Evolutionary conservation across 2,329 filamentous ascomycete species (phyloP).

Genomic region (Dothideomycetidae sp.): DNA sequence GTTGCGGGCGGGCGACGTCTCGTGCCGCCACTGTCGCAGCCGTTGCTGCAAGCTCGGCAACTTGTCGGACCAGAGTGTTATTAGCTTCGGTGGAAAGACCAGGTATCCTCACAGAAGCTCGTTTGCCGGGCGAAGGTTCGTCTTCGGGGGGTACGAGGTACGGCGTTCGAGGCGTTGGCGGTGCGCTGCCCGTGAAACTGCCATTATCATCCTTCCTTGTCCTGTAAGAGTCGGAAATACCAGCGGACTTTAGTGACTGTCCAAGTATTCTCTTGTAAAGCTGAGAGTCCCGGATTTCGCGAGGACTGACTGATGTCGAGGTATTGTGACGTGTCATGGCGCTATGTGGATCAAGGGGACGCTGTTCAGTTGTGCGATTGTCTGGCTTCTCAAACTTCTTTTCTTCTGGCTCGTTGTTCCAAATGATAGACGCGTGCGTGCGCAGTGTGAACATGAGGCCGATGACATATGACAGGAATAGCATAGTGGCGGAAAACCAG

Average conservation of each 20-base stretch:
- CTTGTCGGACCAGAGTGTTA: slow-evolving; percentile 64
- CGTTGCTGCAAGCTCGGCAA: slow-evolving; percentile 86
- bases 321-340: slow-evolving; percentile 13
- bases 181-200: slow-evolving; percentile 15
- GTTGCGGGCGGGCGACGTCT: slow-evolving; percentile 47
- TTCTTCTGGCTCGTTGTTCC: slow-evolving; percentile 60
- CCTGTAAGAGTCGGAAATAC: slow-evolving; percentile 45
- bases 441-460: slow-evolving; percentile 90
- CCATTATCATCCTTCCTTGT: slow-evolving; percentile 20
- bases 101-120: slow-evolving; percentile 31
- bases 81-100: slow-evolving; percentile 74
- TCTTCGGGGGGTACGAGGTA: slow-evolving; percentile 59
- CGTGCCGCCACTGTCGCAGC: slow-evolving; percentile 76
- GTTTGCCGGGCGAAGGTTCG: slow-evolving; percentile 31
- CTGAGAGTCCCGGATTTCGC: slow-evolving; percentile 64
- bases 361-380: slow-evolving; percentile 18
- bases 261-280: slow-evolving; percentile 88
- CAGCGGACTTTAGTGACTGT: slow-evolving; percentile 75
- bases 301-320: slow-evolving; percentile 20
- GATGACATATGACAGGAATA: slow-evolving; percentile 88
- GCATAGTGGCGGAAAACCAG: slow-evolving; percentile 67
- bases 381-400: slow-evolving; percentile 30
- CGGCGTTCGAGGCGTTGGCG: slow-evolving; percentile 33
- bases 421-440: slow-evolving; percentile 93
- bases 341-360: slow-evolving; percentile 11